Evolutionary conservation across 2,329 filamentous ascomycete species (phyloP), one percentile per base, ranked within the genome.

Genomic region (Alternaria alternata): DNA sequence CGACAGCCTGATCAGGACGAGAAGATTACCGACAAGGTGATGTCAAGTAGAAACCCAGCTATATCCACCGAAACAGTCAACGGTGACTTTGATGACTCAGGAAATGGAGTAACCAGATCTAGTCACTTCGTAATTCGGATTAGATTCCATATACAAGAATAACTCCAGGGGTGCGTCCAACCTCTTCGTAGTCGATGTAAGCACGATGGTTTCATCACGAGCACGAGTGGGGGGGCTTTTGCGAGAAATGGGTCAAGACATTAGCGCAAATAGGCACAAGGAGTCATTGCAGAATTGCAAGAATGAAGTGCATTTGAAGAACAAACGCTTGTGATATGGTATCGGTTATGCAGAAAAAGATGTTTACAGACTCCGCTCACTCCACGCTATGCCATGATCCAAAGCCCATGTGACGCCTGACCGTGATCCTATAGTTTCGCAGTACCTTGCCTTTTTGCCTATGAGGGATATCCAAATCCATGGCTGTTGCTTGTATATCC

Each of bases 301-400:
- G 22, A 14, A 49, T 16, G 2, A 7, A 7, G 20, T 16, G 16
- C 11, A n/a, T 14, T 36, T 3, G 16, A 26, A 49, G 32, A 49
- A n/a, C 14, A 26, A 48, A 49, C 32, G 20, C 46, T 3, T 38
- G n/a, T 49, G 1, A 49, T 49, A 49, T 49, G 46, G 32, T 49
- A 49, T 49, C 32, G 34, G 20, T 12, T 7, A 49, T 49, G 20
- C 46, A 42, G 38, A 38, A 39, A 49, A 38, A 49, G 30, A 49
- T 20, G 32, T 3, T 26, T 36, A 18, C 46, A 49, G 12, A 36
- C 20, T 36, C 36, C 51, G 18, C 30, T 55, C 51, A 38, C 51
- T 49, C 56, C 51, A 49, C 30, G 51, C 56, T 59, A 59, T 54
- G 56, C 56, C 28, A 42, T 55, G 43, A 49, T 47, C 34, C 53